Percentiles rank a stretch among this genome's conserved stretches.
Evolutionary conservation across 2,329 filamentous ascomycete species (phyloP).

Genomic region (Exophiala lecanii-corni): DNA sequence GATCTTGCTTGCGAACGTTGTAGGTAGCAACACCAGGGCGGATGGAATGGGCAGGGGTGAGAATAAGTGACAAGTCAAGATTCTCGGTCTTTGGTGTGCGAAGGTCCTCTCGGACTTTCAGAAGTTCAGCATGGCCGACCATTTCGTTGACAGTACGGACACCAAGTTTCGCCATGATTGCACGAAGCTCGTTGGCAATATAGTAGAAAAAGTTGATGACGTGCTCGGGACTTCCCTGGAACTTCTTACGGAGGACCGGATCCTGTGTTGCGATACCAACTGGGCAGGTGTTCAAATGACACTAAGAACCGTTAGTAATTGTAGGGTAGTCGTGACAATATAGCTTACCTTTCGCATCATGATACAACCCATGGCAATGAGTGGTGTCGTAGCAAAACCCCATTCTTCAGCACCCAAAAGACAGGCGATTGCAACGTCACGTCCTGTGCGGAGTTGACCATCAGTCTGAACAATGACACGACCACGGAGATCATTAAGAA

Average conservation of each 20-base stretch:
- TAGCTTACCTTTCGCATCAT: conserved; percentile 68
- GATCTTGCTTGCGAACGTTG: conserved; percentile 96
- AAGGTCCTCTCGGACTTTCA: conserved; percentile 83
- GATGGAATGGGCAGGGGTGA: conserved; percentile 93
- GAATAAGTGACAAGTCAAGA: conserved; percentile 85
- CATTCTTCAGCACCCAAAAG: conserved; percentile 96
- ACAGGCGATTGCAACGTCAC: conserved; percentile 91
- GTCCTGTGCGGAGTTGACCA: conserved; percentile 85
- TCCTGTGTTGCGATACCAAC: conserved; percentile 96
- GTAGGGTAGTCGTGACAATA: background rate
- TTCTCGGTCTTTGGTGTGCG: conserved; percentile 85
- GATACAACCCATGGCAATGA: conserved; percentile 96
- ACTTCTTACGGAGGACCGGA: conserved; percentile 89
- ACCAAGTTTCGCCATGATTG: conserved; percentile 93
- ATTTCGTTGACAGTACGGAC: conserved; percentile 96
- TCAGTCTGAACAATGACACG: conserved; percentile 96
- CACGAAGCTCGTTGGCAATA: conserved; percentile 88
- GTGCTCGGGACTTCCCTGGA: conserved; percentile 86
- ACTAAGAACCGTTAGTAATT: conserved; percentile 9
- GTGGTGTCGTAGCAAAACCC: conserved; percentile 89
- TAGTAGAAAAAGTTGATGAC: conserved; percentile 99
- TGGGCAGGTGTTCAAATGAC: conserved; percentile 66
- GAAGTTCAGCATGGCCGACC: conserved; percentile 84
- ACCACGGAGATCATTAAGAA: conserved; percentile 90
- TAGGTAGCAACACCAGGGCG: conserved; percentile 92